These are phyloP conservation scores for Aspergillus quadrilineatus DNA, from an alignment of 2,329 filamentous ascomycete genomes.

Conservation along the genomic window DNA sequence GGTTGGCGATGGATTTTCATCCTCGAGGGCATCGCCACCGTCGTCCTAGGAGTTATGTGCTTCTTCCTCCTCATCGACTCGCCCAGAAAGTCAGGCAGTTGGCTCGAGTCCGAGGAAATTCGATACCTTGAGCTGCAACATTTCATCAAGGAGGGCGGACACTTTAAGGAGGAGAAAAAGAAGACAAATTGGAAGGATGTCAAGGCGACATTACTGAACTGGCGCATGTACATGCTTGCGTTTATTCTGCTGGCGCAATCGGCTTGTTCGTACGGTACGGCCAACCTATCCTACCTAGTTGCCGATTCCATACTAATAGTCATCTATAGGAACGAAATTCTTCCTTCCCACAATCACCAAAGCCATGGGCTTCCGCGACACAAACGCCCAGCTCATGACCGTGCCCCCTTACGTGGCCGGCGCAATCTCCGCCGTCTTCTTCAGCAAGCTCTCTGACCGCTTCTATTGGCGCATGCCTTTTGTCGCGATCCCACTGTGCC, in stretches of 20 bases:
- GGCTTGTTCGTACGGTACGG: slow-evolving; percentile 9
- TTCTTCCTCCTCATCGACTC: slow-evolving; percentile 39
- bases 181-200: slow-evolving; percentile 12
- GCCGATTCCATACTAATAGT: neutral
- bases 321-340: slow-evolving; percentile 9
- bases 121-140: slow-evolving; percentile 15
- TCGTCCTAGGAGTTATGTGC: slow-evolving; percentile 22
- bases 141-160: slow-evolving; percentile 12
- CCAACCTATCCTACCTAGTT: neutral
- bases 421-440: slow-evolving; percentile 30
- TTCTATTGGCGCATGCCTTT: slow-evolving; percentile 33
- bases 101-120: slow-evolving; percentile 40
- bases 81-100: slow-evolving; percentile 36
- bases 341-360: slow-evolving; percentile 60
- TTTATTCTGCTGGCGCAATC: slow-evolving; percentile 11
- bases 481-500: slow-evolving; percentile 24
- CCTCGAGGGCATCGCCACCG: slow-evolving; percentile 44
- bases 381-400: slow-evolving; percentile 65
- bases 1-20: slow-evolving; percentile 53
- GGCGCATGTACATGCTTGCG: slow-evolving; percentile 14
- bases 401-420: slow-evolving; percentile 63
- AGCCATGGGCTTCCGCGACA: slow-evolving; percentile 54
- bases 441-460: slow-evolving; percentile 31
- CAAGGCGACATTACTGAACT: slow-evolving; percentile 8
- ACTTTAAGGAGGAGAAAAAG: slow-evolving; percentile 12